Percentiles rank a stretch among this genome's conserved stretches.
Evolutionary conservation across 495 filamentous ascomycete genomes (phyloP).

Genomic region (Penicillium daleae): DNA sequence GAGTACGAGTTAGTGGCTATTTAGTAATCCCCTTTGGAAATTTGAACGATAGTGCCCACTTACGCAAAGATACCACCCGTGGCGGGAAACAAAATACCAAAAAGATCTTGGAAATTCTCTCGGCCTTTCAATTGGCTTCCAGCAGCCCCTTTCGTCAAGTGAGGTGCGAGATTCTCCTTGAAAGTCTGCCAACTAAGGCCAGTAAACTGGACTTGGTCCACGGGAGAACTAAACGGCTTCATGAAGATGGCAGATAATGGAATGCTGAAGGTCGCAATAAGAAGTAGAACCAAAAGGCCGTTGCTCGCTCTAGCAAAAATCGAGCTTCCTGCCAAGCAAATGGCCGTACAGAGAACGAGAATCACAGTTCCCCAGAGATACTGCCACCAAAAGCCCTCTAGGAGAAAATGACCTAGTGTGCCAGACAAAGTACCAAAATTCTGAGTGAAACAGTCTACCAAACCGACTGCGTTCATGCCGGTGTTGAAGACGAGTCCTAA

Average conservation of each 20-base stretch:
- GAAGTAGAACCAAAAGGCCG: conserved; percentile 72
- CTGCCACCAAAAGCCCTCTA: conserved; percentile 75
- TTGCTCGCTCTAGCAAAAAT: conserved; percentile 82
- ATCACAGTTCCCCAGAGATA: conserved; percentile 79
- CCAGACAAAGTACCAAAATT: conserved; percentile 70
- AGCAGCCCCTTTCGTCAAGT: conserved; percentile 66
- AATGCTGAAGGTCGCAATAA: conserved; percentile 79
- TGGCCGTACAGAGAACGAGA: conserved; percentile 70
- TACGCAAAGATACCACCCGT: conserved; percentile 74
- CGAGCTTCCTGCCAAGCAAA: conserved; percentile 80
- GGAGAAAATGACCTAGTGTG: conserved; percentile 62
- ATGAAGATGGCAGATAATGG: conserved; percentile 72
- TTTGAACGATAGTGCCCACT: conserved; percentile 25
- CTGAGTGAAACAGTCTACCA: conserved; percentile 79
- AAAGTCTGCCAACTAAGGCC: conserved; percentile 72
- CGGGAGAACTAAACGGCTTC: conserved; percentile 65
- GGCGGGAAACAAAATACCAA: conserved; percentile 85
- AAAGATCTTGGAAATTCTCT: conserved; percentile 81
- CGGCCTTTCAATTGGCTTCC: conserved; percentile 67
- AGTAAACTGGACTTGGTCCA: conserved; percentile 72
- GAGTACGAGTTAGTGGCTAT: conserved; percentile 26
- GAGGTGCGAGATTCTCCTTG: conserved; percentile 69
- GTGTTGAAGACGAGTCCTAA: conserved; percentile 84
- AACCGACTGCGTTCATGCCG: conserved; percentile 84
- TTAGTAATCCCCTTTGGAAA: neutral